Evolutionary conservation across 148 eudicot genomes (phyloP), one percentile per base, ranked within the genome.

Genomic region (Pouteria glomerata): DNA sequence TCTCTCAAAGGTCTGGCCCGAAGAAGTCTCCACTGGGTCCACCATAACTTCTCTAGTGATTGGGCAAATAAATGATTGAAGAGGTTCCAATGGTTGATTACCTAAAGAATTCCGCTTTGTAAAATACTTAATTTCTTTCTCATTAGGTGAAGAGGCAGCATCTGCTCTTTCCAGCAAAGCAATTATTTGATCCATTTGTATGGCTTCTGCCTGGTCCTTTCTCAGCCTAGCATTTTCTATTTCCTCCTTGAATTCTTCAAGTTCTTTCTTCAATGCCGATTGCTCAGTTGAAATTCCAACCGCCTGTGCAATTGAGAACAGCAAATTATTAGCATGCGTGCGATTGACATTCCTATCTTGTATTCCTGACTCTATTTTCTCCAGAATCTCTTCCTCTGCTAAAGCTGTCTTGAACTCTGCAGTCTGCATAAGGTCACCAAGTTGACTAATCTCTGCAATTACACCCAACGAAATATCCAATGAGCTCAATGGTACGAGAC

Each of bases 141-240:
- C 85, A 18, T 68, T 70, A 1, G 52, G 76, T 33, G 82, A 69
- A 6, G 60, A 73, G 60, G 85, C 67, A 48, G 79, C 85, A 73
- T 82, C 85, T 47, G 82, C 85, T 42, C 80, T 70, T 67, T 82
- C 85, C 13, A 82, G 68, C 67, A 82, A 73, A 14, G 71, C 73
- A 47, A 79, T 79, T 26, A 82, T 82, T 70, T 82, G 85, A 45
- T 76, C 85, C 82, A 82, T 67, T 62, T 82, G 85, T 42, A 82
- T 76, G 55, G 85, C 80, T 70, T 82, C 85, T 33, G 85, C 85
- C 63, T 65, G 63, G 76, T 82, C 78, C 73, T 82, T 82, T 55
- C 66, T 79, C 76, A 73, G 63, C 66, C 45, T 53, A 18, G 70
- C 69, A 57, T 79, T 73, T 47, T 82, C 85, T 18, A 79, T 79